Evolutionary conservation across 768 basidiomycete genomes (phyloP).

Genomic region (Nidula microcarpa): DNA sequence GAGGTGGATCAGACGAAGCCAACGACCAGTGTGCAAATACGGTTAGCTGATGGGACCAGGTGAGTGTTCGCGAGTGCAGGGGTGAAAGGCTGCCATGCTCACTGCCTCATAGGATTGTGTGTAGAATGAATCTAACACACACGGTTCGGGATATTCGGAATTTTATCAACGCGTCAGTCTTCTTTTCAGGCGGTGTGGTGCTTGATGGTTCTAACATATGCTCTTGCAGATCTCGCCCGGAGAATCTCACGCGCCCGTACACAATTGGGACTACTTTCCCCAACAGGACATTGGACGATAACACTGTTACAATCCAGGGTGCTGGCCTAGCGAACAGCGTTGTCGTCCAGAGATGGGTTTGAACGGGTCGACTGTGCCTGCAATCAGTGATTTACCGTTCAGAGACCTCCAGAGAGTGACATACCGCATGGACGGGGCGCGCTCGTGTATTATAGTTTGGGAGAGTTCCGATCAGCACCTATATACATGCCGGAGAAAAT

Average conservation of each 20-base stretch:
- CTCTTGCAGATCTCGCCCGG: conserved; percentile 62
- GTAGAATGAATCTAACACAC: conserved; percentile 87
- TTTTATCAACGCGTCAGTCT: conserved; percentile 86
- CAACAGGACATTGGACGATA: conserved; percentile 65
- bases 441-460: no score
- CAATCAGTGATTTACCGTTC: no score
- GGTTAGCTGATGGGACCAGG: conserved; percentile 90
- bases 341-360: conserved; percentile 76
- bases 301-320: conserved; percentile 60
- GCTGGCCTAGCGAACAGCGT: conserved; percentile 81
- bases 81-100: not conserved
- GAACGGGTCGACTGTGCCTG: no score
- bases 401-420: no score
- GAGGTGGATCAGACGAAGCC: conserved; percentile 82
- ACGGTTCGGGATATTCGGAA: conserved; percentile 83
- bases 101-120: conserved; percentile 55
- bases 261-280: conserved; percentile 90
- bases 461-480: no score
- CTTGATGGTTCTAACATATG: not conserved
- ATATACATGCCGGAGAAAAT: no score
- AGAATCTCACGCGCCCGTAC: conserved; percentile 59
- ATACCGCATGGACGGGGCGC: no score
- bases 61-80: conserved; percentile 19
- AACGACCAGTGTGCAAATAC: conserved; percentile 85
- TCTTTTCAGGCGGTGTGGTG: no score